Evolutionary conservation across 2,329 filamentous ascomycete species (phyloP), one percentile per base, ranked within the genome.

Genomic region (Sporothrix brasiliensis): DNA sequence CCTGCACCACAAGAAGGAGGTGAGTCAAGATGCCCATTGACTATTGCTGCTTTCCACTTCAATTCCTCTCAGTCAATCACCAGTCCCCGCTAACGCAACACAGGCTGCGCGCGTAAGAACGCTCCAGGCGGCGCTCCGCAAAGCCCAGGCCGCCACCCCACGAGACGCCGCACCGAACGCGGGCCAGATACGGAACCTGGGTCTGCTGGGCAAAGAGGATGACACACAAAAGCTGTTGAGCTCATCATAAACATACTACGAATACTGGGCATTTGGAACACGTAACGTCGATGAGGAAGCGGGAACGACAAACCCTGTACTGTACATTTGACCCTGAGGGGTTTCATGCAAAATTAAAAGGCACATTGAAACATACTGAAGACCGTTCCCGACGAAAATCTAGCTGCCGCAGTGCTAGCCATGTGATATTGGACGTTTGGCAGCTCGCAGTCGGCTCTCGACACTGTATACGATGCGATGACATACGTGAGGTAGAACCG

Each of bases 1-100:
- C 82, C 84, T 99, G 79, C 95, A 99, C 81, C 95, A 99, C 86
- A 93, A 91, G 86, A 99, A 99, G 85, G 95, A 99, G 92, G 95
- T 98, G 58, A 73, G 79, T 72, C 39, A 27, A 27, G 47, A 24
- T 50, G 4, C 68, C 47, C 4, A n/a, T 44, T 19, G 54, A 2
- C n/a, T 27, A 14, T 14, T 14, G 41, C 41, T 69, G 7, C 14
- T 53, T 11, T 65, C 14, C 11, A 30, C 39, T 14, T 49, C 53
- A 4, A 39, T 9, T 61, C 14, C 27, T 61, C 11, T 16, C 21
- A 4, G 24, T n/a, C 1, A 67, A 67, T 72, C 19, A 72, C 70
- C 68, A 4, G 19, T 10, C 9, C 49, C 19, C 16, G 49, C 19
- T 66, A 58, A 68, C 9, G 50, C 49, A 49, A 4, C 1, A 16